Percentiles rank a stretch among this genome's conserved stretches.
Evolutionary conservation across 225 moss, liverwort and hornwort species (phyloP).

Genomic region (Ulota crispa): DNA sequence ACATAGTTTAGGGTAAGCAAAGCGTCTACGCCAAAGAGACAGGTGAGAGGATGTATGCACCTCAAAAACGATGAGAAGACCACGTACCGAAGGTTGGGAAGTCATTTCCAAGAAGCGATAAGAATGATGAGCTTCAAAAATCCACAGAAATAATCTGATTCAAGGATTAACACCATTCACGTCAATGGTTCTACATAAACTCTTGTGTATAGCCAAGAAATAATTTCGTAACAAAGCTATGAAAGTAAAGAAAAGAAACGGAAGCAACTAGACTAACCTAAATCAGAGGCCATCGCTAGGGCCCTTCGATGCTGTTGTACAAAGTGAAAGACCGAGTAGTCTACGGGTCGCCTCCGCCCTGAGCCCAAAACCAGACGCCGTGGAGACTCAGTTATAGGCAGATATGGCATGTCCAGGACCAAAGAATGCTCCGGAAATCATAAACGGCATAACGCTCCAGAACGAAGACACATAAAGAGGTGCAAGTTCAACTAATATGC

Average conservation of each 20-base stretch:
- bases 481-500: slow-evolving; percentile 3
- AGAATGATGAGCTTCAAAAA: slow-evolving; percentile 14
- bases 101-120: background rate
- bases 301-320: slow-evolving; percentile 25
- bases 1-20: background rate
- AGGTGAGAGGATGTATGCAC: background rate
- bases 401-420: background rate
- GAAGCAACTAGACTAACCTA: slow-evolving; percentile 18
- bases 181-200: background rate
- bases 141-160: slow-evolving; percentile 22
- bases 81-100: slow-evolving; percentile 12
- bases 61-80: slow-evolving; percentile 3
- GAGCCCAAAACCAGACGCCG: slow-evolving; percentile 22
- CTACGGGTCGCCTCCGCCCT: slow-evolving; percentile 61
- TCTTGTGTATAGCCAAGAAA: background rate
- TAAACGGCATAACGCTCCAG: background rate
- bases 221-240: background rate
- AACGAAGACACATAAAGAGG: background rate
- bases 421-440: background rate
- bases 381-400: background rate
- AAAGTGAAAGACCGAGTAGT: slow-evolving; percentile 49
- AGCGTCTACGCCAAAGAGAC: background rate
- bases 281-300: slow-evolving; percentile 21
- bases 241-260: background rate
- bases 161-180: slow-evolving; percentile 21